phyloP scores from a whole-genome alignment of 176 grass and related monocot species.

The Chrysopogon serrulatus region DNA sequence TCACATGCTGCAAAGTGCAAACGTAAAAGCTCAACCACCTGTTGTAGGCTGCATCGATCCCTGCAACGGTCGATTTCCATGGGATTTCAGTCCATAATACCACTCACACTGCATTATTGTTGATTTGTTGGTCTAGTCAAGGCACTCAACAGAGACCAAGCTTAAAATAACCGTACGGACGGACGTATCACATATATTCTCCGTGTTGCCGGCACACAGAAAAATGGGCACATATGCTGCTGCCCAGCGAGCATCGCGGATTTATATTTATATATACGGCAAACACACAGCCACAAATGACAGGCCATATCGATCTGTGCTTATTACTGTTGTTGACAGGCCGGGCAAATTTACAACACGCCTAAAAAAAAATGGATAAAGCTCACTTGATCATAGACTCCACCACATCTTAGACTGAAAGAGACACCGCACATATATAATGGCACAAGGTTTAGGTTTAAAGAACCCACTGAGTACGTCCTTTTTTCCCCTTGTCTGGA shows the following conservation, averaged over 20 bases:
- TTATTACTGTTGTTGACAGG: neutral
- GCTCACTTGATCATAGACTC: no score
- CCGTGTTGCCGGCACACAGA: neutral
- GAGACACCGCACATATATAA: neutral
- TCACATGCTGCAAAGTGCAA: no score
- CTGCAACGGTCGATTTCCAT: neutral
- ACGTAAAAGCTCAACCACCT: no score
- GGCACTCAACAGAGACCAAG: neutral
- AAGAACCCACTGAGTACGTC: no score
- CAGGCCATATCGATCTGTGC: neutral
- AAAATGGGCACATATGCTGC: neutral
- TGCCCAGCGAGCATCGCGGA: neutral
- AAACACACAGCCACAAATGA: neutral
- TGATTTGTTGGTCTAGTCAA: neutral
- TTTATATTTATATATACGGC: no score
- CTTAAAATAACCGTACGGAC: neutral
- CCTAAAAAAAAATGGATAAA: neutral
- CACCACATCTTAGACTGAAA: neutral
- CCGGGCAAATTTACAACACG: neutral
- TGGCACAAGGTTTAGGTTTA: neutral
- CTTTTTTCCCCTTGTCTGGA: neutral
- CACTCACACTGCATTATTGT: neutral
- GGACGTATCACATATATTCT: neutral
- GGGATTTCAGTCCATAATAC: constrained; percentile 3
- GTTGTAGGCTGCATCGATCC: no score